phyloP scores from a whole-genome alignment of 1,139 yeast genomes.

The Yamadazyma pseudoaaseri region DNA sequence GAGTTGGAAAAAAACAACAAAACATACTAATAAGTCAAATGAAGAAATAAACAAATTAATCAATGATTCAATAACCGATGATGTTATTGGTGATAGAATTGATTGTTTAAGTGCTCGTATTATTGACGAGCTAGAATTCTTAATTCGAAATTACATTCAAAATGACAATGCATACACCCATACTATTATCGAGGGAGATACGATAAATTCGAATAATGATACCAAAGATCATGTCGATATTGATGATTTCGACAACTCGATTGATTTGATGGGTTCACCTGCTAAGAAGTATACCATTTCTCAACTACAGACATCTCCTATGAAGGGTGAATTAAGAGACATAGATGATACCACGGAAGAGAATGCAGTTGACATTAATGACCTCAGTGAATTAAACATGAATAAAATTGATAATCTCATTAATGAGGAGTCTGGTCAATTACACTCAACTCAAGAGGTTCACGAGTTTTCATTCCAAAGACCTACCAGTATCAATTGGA shows the following conservation, averaged over 20 bases:
- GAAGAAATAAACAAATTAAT: constrained; percentile 15
- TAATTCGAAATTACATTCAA: constrained; percentile 35
- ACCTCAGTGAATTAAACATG: constrained; percentile 40
- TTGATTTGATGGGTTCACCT: constrained; percentile 10
- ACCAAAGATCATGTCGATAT: constrained; percentile 3
- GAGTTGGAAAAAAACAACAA: constrained; percentile 36
- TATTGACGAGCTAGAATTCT: constrained; percentile 64
- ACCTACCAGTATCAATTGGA: constrained; percentile 46
- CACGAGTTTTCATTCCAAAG: constrained; percentile 40
- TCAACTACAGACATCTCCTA: constrained; percentile 8
- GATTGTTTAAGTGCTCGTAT: constrained; percentile 81
- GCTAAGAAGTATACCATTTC: constrained; percentile 1
- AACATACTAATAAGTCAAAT: constrained; percentile 11
- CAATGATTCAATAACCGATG: constrained; percentile 14
- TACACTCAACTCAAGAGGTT: constrained; percentile 4
- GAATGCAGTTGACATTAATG: constrained; percentile 29
- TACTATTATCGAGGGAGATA: constrained; percentile 25
- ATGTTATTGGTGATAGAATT: constrained; percentile 44
- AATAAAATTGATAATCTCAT: constrained; percentile 38
- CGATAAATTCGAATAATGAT: constrained; percentile 12
- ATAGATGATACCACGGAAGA: constrained; percentile 14
- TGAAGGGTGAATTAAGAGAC: constrained; percentile 5
- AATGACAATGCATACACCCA: constrained; percentile 19
- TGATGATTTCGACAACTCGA: constrained; percentile 14
- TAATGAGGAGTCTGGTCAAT: constrained; percentile 18